These are phyloP conservation scores for Lanmaoa pseudosensibilis DNA, from an alignment of 768 basidiomycete genomes.

Conservation along the genomic window DNA sequence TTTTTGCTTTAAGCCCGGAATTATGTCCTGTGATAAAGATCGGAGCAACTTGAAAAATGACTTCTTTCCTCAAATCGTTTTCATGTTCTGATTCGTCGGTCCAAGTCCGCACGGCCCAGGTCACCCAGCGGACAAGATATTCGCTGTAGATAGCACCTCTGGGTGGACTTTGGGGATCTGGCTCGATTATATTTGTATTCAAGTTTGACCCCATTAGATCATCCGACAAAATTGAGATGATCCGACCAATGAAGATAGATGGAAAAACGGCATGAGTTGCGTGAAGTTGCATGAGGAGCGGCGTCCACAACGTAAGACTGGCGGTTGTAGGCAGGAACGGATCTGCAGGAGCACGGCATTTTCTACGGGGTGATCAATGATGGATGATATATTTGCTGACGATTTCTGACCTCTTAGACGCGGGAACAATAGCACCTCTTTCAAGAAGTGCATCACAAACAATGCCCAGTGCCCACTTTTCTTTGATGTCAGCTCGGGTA, in stretches of 20 bases:
- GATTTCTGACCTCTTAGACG: slow-evolving; percentile 72
- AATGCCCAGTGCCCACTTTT: slow-evolving; percentile 65
- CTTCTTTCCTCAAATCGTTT: slow-evolving; percentile 45
- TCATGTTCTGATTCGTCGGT: slow-evolving; percentile 34
- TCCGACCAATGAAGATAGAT: slow-evolving; percentile 45
- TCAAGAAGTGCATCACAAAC: slow-evolving; percentile 68
- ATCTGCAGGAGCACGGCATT: slow-evolving; percentile 45
- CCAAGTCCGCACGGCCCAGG: slow-evolving; percentile 55
- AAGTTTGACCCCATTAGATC: slow-evolving; percentile 11
- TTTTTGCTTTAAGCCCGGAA: slow-evolving; percentile 25
- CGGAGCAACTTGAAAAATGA: slow-evolving; percentile 46
- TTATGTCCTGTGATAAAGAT: slow-evolving; percentile 42
- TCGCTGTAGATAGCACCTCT: slow-evolving; percentile 48
- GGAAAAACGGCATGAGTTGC: slow-evolving; percentile 57
- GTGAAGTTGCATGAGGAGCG: slow-evolving; percentile 59
- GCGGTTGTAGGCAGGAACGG: slow-evolving; percentile 49
- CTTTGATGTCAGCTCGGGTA: slow-evolving; percentile 50
- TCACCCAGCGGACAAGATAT: slow-evolving; percentile 69
- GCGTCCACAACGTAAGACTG: slow-evolving; percentile 64
- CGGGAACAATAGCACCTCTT: slow-evolving; percentile 75
- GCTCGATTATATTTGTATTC: slow-evolving; percentile 18
- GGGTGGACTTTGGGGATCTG: slow-evolving; percentile 19
- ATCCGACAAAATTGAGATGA: slow-evolving; percentile 39
- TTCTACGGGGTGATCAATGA: slow-evolving; percentile 43
- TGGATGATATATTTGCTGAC: not conserved